A percentile compares a stretch with the other conserved stretches of the same genome.
Evolutionary conservation across 345 rosid species (phyloP).

Genomic region (Euphorbia tirucalli): DNA sequence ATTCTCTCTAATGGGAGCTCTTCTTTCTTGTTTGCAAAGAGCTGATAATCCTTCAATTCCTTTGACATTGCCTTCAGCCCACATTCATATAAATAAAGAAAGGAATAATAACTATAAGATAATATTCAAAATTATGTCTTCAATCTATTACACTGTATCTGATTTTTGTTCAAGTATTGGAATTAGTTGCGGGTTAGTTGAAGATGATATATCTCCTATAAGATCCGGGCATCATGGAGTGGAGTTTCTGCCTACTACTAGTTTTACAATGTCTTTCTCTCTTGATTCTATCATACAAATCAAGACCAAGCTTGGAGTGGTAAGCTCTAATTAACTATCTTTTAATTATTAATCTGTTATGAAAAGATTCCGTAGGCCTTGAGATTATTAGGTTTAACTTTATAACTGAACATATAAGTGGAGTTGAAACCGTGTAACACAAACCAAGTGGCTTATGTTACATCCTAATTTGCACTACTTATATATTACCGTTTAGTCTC

Average conservation of each 20-base stretch:
- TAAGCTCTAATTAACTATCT: no score
- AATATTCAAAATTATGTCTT: slow-evolving; percentile 9
- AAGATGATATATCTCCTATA: slow-evolving; percentile 36
- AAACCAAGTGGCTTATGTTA: no score
- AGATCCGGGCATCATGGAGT: slow-evolving; percentile 35
- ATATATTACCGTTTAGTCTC: no score
- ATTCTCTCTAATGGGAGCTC: slow-evolving; percentile 48
- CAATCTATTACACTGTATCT: slow-evolving; percentile 16
- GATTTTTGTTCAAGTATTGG: slow-evolving; percentile 37
- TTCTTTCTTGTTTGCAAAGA: slow-evolving; percentile 50
- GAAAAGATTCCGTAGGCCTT: no score
- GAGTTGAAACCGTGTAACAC: no score
- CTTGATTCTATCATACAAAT: slow-evolving; percentile 37
- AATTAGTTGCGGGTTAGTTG: slow-evolving; percentile 27
- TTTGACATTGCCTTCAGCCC: slow-evolving; percentile 37
- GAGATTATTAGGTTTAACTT: no score
- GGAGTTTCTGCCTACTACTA: slow-evolving; percentile 32
- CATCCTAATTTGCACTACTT: no score
- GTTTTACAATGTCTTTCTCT: slow-evolving; percentile 30
- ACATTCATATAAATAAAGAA: neutral
- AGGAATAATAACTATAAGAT: neutral
- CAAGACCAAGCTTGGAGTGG: slow-evolving; percentile 37
- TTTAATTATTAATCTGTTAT: no score
- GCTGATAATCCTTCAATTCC: slow-evolving; percentile 49
- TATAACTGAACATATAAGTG: no score